Percentiles rank a stretch among this genome's conserved stretches.
Evolutionary conservation across 257 asterid species (phyloP).

Genomic region (Solanum neorickii): DNA sequence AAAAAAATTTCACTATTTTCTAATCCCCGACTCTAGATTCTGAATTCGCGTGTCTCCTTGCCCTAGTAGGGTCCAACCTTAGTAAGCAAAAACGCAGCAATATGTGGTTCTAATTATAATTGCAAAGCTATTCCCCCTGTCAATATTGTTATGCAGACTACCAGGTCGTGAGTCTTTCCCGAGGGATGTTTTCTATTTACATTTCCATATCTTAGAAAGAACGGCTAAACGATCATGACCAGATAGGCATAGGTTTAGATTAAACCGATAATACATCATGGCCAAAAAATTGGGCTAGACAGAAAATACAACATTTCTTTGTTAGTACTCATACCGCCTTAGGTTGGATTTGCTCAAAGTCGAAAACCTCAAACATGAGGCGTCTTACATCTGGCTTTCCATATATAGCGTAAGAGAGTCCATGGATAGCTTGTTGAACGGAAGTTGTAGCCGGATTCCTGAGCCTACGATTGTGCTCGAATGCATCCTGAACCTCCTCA

Average conservation of each 20-base stretch:
- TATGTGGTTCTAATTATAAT: too few relatives aligned
- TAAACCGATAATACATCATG: background rate
- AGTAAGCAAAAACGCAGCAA: background rate
- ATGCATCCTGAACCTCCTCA: slow-evolving; percentile 76
- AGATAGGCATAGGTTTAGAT: background rate
- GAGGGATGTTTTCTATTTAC: background rate
- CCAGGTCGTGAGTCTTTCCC: background rate
- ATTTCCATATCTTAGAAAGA: background rate
- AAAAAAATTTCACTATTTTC: background rate
- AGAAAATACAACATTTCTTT: background rate
- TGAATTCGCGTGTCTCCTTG: background rate
- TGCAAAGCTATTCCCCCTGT: background rate
- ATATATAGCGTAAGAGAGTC: slow-evolving; percentile 71
- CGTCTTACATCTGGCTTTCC: slow-evolving; percentile 96
- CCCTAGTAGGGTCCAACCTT: background rate
- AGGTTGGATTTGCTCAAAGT: slow-evolving; percentile 89
- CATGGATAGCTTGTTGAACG: slow-evolving; percentile 95
- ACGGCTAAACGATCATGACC: background rate
- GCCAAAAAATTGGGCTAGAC: background rate
- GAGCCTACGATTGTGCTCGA: slow-evolving; percentile 80
- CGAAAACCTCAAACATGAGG: slow-evolving; percentile 95
- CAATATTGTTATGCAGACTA: background rate
- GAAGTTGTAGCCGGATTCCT: slow-evolving; percentile 95
- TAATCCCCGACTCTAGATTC: background rate
- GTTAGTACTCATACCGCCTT: slow-evolving; percentile 23